Conservation (phyloP, 768 basidiomycete species). For the Botryobasidium botryosum region DNA sequence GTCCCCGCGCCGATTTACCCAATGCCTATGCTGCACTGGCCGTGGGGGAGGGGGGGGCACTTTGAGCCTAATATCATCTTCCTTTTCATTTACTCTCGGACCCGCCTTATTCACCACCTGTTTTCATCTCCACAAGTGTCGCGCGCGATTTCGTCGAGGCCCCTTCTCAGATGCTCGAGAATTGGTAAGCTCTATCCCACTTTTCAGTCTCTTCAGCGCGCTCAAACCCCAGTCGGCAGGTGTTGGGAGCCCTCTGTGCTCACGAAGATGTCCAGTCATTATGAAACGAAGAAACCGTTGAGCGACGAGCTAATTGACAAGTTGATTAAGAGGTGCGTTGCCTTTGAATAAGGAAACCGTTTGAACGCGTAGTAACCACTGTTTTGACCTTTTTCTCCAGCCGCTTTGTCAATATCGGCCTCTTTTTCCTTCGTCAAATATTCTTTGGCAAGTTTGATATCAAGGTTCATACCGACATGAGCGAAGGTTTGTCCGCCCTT, state of each 20-base stretch:
- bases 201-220: neutral
- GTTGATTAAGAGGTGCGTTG: constrained; percentile 50
- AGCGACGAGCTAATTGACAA: constrained; percentile 58
- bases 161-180: constrained; percentile 84
- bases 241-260: constrained; percentile 74
- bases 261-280: constrained; percentile 64
- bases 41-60: too few relatives aligned
- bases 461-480: constrained; percentile 44
- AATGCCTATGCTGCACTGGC: too few relatives aligned
- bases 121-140: constrained; percentile 25
- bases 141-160: constrained; percentile 79
- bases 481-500: constrained; percentile 28
- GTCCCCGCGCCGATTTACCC: neutral
- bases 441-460: constrained; percentile 74
- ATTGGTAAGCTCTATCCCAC: constrained; percentile 36
- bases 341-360: too few relatives aligned
- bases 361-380: neutral
- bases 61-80: too few relatives aligned
- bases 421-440: constrained; percentile 67
- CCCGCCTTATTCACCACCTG: too few relatives aligned
- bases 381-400: constrained; percentile 13
- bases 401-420: constrained; percentile 61
- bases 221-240: constrained; percentile 19
- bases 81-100: too few relatives aligned
- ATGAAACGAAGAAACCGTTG: constrained; percentile 53